Evolutionary conservation across 2,329 filamentous ascomycete genomes (phyloP).

Genomic region (Metarhizium sp.): DNA sequence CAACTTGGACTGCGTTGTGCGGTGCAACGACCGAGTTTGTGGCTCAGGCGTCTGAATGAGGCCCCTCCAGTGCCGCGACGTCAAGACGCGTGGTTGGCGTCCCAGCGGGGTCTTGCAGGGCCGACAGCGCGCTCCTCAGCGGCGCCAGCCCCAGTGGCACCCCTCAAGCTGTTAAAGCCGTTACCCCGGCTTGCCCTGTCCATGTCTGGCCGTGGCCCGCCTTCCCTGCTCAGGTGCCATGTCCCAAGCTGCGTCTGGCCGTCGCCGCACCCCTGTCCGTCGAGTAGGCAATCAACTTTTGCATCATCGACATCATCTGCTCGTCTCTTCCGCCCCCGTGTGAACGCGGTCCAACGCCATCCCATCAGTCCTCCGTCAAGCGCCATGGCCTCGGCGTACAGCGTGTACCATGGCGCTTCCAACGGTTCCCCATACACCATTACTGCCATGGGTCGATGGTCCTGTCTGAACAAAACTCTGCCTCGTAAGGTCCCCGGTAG

Average conservation of each 20-base stretch:
- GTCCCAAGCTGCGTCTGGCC: neutral
- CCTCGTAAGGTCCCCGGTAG: slow-evolving; percentile 42
- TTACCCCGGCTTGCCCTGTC: neutral
- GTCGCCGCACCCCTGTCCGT: neutral
- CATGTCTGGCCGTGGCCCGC: neutral
- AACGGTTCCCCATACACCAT: slow-evolving; percentile 40
- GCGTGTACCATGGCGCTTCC: slow-evolving; percentile 26
- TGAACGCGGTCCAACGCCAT: slow-evolving; percentile 16
- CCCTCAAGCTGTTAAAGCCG: neutral
- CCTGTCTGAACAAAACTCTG: slow-evolving; percentile 61
- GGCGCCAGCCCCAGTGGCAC: neutral
- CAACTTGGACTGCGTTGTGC: neutral
- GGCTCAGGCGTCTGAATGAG: neutral
- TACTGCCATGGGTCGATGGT: slow-evolving; percentile 78
- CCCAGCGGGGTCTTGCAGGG: neutral
- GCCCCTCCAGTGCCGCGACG: too few species aligned
- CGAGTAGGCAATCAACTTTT: neutral
- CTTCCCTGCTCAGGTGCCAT: too few species aligned
- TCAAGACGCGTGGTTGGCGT: neutral
- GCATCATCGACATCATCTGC: slow-evolving; percentile 1
- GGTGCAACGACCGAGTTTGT: neutral
- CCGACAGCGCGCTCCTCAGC: neutral
- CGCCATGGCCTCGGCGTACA: slow-evolving; percentile 31
- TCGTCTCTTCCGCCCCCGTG: slow-evolving; percentile 9
- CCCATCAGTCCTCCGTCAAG: slow-evolving; percentile 14